These are phyloP conservation scores for Termitomyces sp. DNA, from an alignment of 768 basidiomycete species.

Conservation along the genomic window DNA sequence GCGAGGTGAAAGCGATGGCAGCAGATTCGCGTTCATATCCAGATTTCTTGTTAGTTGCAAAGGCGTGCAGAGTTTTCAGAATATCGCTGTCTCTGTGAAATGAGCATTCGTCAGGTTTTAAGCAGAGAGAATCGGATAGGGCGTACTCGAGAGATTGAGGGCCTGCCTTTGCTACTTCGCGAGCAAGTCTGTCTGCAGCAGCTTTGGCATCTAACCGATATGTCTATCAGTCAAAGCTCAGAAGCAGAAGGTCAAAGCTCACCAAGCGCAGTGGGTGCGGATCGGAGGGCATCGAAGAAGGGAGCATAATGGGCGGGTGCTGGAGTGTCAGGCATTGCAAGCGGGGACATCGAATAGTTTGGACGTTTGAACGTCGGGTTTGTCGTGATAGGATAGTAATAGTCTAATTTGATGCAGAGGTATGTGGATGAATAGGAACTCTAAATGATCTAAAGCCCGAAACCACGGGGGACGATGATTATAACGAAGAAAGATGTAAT, in stretches of 20 bases:
- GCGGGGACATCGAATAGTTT: neutral
- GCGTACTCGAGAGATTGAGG: constrained; percentile 55
- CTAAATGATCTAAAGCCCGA: neutral
- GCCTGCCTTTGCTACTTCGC: constrained; percentile 60
- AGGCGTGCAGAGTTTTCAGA: constrained; percentile 57
- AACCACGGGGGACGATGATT: constrained; percentile 4
- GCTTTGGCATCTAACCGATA: constrained; percentile 70
- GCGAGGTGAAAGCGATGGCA: constrained; percentile 72
- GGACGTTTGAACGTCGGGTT: constrained; percentile 2
- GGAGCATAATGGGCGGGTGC: constrained; percentile 32
- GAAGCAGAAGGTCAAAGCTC: constrained; percentile 8
- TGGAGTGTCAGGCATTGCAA: neutral
- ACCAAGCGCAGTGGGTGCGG: constrained; percentile 63
- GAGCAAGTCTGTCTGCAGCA: constrained; percentile 75
- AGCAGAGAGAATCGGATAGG: neutral
- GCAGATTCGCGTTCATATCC: constrained; percentile 87
- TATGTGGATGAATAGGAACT: constrained; percentile 1
- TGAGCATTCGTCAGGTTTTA: neutral
- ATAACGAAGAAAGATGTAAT: neutral
- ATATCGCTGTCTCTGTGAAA: constrained; percentile 51
- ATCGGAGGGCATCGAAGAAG: constrained; percentile 44
- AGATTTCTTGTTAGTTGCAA: constrained; percentile 80
- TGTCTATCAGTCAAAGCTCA: constrained; percentile 5
- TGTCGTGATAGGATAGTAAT: constrained; percentile 11
- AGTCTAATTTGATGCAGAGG: constrained; percentile 6